A percentile compares a stretch with the other conserved stretches of the same genome.
Evolutionary conservation across 2,329 filamentous ascomycete species (phyloP).

Genomic region (Iodosphaeria phyllophila): DNA sequence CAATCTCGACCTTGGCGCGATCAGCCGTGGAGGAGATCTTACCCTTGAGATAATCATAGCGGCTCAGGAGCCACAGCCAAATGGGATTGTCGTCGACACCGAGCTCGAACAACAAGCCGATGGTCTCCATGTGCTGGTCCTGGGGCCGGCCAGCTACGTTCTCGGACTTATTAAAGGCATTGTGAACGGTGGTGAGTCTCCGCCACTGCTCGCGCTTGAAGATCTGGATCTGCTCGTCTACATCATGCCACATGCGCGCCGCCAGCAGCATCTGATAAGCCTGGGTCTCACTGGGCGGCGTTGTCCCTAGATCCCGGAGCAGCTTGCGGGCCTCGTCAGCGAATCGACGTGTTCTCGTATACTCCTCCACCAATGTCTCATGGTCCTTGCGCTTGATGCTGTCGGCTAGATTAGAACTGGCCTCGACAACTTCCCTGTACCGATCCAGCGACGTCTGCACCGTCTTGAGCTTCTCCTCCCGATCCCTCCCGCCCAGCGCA

Average conservation of each 20-base stretch:
- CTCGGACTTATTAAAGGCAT: conserved; percentile 27
- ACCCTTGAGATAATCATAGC: conserved; percentile 74
- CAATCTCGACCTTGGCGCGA: conserved; percentile 78
- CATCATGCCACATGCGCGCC: conserved; percentile 87
- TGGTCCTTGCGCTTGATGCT: conserved; percentile 85
- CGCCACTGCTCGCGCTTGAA: conserved; percentile 89
- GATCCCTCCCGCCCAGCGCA: conserved; percentile 75
- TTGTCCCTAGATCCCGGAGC: conserved; percentile 33
- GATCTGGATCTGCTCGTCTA: conserved; percentile 65
- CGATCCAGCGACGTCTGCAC: conserved; percentile 60
- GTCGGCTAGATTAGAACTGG: conserved; percentile 59
- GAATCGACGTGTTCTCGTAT: conserved; percentile 63
- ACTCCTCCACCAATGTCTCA: conserved; percentile 72
- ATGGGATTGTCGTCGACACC: conserved; percentile 94
- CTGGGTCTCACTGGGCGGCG: conserved; percentile 54
- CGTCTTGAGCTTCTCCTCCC: conserved; percentile 70
- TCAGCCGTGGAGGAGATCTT: conserved; percentile 70
- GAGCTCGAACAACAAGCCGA: conserved; percentile 73
- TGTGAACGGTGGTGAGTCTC: conserved; percentile 51
- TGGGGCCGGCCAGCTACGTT: conserved; percentile 36
- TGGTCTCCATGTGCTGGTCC: conserved; percentile 80
- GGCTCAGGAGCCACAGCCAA: conserved; percentile 84
- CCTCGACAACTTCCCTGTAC: conserved; percentile 66
- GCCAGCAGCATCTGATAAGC: conserved; percentile 76
- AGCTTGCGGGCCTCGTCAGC: conserved; percentile 60